These are phyloP conservation scores for Wallacemonas sp. DNA, from an alignment of 208 protist species.

Conservation along the genomic window DNA sequence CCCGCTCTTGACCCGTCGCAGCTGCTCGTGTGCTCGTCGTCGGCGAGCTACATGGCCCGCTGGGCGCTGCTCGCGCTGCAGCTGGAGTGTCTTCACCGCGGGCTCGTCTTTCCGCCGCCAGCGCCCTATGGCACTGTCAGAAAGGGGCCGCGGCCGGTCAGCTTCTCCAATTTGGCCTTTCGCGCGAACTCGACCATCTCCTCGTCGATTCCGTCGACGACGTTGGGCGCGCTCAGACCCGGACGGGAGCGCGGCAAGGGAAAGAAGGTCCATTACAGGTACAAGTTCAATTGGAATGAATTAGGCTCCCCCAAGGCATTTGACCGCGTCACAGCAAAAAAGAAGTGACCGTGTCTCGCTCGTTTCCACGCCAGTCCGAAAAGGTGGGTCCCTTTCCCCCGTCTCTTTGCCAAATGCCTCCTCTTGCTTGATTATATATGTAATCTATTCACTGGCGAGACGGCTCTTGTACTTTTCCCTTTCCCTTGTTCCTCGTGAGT, in stretches of 20 bases:
- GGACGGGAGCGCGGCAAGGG: slow-evolving; percentile 5
- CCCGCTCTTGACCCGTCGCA: slow-evolving; percentile 31
- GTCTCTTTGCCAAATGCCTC: not conserved
- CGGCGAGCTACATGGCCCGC: slow-evolving; percentile 24
- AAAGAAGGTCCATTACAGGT: slow-evolving; percentile 52
- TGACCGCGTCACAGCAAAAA: not conserved
- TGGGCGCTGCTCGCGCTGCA: slow-evolving; percentile 45
- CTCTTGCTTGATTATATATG: too few species aligned
- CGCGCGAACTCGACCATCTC: slow-evolving; percentile 3
- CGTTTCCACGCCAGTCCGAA: not conserved
- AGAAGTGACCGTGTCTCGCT: slow-evolving; percentile 10
- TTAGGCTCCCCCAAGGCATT: slow-evolving; percentile 19
- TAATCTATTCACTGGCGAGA: too few species aligned
- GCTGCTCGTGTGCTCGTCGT: slow-evolving; percentile 21
- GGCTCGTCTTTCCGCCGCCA: slow-evolving; percentile 37
- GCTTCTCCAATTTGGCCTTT: slow-evolving; percentile 1
- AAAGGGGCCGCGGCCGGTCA: slow-evolving; percentile 18
- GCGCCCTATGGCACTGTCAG: slow-evolving; percentile 29
- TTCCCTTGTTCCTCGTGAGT: too few species aligned
- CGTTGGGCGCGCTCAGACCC: not conserved
- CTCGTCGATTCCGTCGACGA: slow-evolving; percentile 2
- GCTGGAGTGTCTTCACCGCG: slow-evolving; percentile 39
- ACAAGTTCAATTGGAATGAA: slow-evolving; percentile 44
- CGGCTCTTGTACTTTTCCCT: too few species aligned
- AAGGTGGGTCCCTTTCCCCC: not conserved